Conservation (phyloP, 495 filamentous ascomycete species). For the Rhizodiscina lignyota region DNA sequence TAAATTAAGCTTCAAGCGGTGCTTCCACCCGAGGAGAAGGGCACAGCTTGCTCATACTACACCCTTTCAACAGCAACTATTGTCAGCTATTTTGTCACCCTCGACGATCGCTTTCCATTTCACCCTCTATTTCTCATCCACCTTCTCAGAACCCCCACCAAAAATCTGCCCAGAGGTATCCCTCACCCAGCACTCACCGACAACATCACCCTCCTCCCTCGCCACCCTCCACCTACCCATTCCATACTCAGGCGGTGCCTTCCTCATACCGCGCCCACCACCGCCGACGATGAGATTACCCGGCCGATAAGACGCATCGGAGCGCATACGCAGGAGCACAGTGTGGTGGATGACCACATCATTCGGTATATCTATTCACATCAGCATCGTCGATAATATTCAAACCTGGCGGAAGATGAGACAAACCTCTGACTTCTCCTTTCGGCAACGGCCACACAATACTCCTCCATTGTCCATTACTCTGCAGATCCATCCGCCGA, state of each 20-base stretch:
- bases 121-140: neutral
- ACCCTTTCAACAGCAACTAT: no score
- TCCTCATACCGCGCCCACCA: constrained; percentile 51
- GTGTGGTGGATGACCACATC: constrained; percentile 55
- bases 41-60: no score
- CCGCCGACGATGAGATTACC: constrained; percentile 72
- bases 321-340: constrained; percentile 56
- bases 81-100: neutral
- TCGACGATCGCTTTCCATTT: neutral
- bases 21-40: no score
- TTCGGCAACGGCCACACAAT: constrained; percentile 68
- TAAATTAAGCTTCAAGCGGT: no score
- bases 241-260: constrained; percentile 42
- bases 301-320: constrained; percentile 48
- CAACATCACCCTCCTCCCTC: constrained; percentile 40
- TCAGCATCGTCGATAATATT: no score
- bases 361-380: no score
- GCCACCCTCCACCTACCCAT: constrained; percentile 62
- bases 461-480: constrained; percentile 63
- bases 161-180: no score
- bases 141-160: neutral
- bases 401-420: no score
- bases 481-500: constrained; percentile 61
- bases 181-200: constrained; percentile 34
- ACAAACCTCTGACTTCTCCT: constrained; percentile 69